Evolutionary conservation across 441 rosid genomes (phyloP).

Genomic region (Gossypium lobatum): DNA sequence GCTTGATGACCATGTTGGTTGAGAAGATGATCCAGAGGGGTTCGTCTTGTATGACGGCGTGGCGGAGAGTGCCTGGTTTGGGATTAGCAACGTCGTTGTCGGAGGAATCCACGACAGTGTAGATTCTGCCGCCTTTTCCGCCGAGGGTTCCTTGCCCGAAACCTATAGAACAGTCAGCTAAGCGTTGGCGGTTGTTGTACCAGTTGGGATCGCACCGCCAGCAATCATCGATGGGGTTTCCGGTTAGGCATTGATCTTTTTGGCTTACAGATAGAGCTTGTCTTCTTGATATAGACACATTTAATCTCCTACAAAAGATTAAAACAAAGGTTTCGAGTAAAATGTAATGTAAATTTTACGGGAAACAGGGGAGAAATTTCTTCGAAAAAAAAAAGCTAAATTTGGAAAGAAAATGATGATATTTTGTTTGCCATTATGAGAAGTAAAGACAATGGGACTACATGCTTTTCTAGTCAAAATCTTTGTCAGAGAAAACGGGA

Average conservation of each 20-base stretch:
- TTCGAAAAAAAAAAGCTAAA: not conserved
- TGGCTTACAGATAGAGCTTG: slow-evolving; percentile 28
- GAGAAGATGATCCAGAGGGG: slow-evolving; percentile 86
- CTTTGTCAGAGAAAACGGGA: not conserved
- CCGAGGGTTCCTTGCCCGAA: slow-evolving; percentile 70
- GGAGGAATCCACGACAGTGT: slow-evolving; percentile 83
- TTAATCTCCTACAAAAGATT: slow-evolving; percentile 45
- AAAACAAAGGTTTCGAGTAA: not conserved
- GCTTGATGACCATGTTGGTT: slow-evolving; percentile 54
- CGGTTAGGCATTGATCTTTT: slow-evolving; percentile 54
- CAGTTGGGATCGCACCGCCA: slow-evolving; percentile 78
- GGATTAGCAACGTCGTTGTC: slow-evolving; percentile 65
- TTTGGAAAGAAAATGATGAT: not conserved
- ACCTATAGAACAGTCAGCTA: slow-evolving; percentile 82
- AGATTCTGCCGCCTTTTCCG: slow-evolving; percentile 72
- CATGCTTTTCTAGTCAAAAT: not conserved
- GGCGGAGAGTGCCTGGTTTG: slow-evolving; percentile 74
- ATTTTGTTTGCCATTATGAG: not conserved
- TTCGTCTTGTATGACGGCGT: slow-evolving; percentile 68
- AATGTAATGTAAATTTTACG: not conserved
- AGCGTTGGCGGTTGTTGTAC: slow-evolving; percentile 64
- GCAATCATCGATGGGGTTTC: slow-evolving; percentile 96
- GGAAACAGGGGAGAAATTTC: not conserved
- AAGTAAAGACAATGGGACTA: not conserved
- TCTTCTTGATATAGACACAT: slow-evolving; percentile 59